These are phyloP conservation scores for Lactuca saligna DNA, from an alignment of 129 eudicot species.

Conservation along the genomic window DNA sequence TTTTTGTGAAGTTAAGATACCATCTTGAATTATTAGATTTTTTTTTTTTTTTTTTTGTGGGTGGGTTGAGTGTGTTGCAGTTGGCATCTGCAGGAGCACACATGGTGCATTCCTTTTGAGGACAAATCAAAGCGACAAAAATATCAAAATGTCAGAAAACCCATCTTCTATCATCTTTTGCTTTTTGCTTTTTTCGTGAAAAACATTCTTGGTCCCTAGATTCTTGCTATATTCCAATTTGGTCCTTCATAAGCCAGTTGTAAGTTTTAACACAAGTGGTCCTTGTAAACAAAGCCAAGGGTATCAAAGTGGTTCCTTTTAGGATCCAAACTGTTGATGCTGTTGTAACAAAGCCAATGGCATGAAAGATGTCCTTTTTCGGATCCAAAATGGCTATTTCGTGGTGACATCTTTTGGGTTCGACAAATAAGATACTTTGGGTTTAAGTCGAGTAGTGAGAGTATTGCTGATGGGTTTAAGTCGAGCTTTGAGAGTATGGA, in stretches of 20 bases:
- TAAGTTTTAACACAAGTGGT: not conserved
- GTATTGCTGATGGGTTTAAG: no score
- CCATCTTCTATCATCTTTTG: conserved; percentile 26
- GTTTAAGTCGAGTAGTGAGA: no score
- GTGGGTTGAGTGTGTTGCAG: conserved; percentile 30
- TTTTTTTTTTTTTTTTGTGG: not conserved
- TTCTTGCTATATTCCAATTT: not conserved
- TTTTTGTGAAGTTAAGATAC: not conserved
- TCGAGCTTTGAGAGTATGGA: no score
- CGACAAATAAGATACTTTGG: no score
- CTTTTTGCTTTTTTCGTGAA: conserved; percentile 11
- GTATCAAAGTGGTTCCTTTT: not conserved
- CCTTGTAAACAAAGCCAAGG: not conserved
- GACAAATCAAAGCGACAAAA: conserved; percentile 22
- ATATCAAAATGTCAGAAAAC: conserved; percentile 28
- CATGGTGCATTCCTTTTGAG: conserved; percentile 35
- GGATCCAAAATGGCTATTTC: no score
- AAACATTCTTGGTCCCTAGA: conserved; percentile 1
- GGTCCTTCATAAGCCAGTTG: not conserved
- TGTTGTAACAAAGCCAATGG: no score
- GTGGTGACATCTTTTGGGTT: no score
- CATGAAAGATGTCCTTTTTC: no score
- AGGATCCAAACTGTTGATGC: no score
- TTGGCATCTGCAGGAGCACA: conserved; percentile 33
- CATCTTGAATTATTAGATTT: not conserved